Percentiles rank a stretch among this genome's conserved stretches.
phyloP scores from a whole-genome alignment of 805 yeast genomes.

The Saccharomycopsis fermentans region DNA sequence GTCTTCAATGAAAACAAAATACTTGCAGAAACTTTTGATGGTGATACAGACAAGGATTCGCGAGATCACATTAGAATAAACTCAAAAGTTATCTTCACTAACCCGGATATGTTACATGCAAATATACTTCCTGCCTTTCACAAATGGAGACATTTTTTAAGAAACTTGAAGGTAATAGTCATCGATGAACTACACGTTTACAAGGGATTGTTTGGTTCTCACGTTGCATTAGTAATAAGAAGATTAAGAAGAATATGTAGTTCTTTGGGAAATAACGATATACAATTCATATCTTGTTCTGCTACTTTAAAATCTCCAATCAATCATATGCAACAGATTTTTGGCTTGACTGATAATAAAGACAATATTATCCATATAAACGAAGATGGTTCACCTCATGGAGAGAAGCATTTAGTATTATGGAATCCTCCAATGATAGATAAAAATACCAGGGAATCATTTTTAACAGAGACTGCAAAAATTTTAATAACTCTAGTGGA shows the following conservation, averaged over 20 bases:
- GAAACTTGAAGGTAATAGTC: constrained; percentile 58
- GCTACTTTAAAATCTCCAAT: constrained; percentile 80
- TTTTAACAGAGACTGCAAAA: constrained; percentile 68
- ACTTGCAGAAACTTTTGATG: constrained; percentile 78
- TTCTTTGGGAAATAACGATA: constrained; percentile 38
- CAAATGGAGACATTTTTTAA: constrained; percentile 62
- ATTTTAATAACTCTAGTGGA: constrained; percentile 56
- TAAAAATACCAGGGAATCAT: constrained; percentile 48
- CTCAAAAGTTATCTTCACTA: constrained; percentile 80
- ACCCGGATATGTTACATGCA: constrained; percentile 89
- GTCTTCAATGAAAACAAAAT: constrained; percentile 28
- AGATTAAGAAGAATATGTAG: constrained; percentile 60
- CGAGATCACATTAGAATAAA: constrained; percentile 45
- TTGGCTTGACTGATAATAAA: constrained; percentile 39
- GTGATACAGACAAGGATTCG: constrained; percentile 65
- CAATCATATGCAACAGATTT: constrained; percentile 60
- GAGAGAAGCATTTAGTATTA: constrained; percentile 60
- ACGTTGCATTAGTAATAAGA: constrained; percentile 78
- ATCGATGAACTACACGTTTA: constrained; percentile 84
- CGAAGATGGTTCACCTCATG: constrained; percentile 85
- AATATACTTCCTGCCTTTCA: constrained; percentile 72
- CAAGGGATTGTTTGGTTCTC: constrained; percentile 85
- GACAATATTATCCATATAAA: constrained; percentile 42
- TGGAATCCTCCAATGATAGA: constrained; percentile 79
- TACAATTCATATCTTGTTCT: constrained; percentile 80